Evolutionary conservation across 805 yeast species (phyloP).

Genomic region (Ogataea populi-albae): DNA sequence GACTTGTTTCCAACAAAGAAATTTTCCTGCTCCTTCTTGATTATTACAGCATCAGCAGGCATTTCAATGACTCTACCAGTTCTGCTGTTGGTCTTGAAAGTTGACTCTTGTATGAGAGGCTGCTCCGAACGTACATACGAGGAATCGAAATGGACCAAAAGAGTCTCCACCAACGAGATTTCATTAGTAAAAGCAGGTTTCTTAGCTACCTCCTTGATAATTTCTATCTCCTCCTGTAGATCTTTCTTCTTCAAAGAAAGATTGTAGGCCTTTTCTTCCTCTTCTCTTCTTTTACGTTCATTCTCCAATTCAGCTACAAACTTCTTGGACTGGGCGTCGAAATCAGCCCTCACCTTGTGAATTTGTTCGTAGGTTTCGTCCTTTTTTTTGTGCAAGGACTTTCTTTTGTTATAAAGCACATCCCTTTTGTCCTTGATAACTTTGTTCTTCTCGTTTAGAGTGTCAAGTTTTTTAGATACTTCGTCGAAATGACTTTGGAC

Average conservation of each 20-base stretch:
- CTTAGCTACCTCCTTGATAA: conserved; percentile 64
- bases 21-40: conserved; percentile 58
- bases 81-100: conserved; percentile 13
- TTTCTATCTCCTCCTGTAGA: conserved; percentile 58
- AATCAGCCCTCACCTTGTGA: conserved; percentile 67
- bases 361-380: conserved; percentile 67
- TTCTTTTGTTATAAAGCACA: conserved; percentile 60
- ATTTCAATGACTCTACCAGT: conserved; percentile 51
- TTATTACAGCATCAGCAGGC: conserved; percentile 62
- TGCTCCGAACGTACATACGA: conserved; percentile 57
- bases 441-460: conserved; percentile 58
- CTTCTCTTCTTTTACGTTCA: conserved; percentile 65
- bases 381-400: conserved; percentile 61
- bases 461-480: conserved; percentile 67
- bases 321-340: conserved; percentile 69
- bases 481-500: conserved; percentile 65
- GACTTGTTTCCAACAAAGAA: conserved; percentile 53
- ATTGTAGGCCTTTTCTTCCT: conserved; percentile 55
- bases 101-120: conserved; percentile 14
- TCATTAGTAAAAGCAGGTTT: conserved; percentile 83
- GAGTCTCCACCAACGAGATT: conserved; percentile 68
- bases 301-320: conserved; percentile 66
- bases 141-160: conserved; percentile 77
- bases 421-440: conserved; percentile 64
- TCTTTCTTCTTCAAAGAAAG: conserved; percentile 52